Conservation (phyloP, 768 basidiomycete genomes). For the Dentipellis sp. region DNA sequence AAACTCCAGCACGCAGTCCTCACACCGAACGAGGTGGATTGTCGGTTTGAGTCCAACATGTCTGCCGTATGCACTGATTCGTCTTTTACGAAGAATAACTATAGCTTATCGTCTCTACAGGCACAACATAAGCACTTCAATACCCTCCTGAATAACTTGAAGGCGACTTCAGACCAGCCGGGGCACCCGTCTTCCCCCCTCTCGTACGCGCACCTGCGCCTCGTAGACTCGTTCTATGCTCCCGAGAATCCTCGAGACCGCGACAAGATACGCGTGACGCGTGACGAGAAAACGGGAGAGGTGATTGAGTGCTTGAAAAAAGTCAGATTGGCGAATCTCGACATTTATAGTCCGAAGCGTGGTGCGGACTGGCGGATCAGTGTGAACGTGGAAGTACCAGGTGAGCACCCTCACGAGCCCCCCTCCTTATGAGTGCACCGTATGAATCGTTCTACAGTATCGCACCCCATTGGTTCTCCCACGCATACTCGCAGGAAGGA, state of each 20-base stretch:
- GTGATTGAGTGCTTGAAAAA: slow-evolving; percentile 71
- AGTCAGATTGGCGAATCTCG: slow-evolving; percentile 76
- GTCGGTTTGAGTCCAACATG: slow-evolving; percentile 93
- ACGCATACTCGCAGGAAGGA: slow-evolving; percentile 72
- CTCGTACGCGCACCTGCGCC: slow-evolving; percentile 65
- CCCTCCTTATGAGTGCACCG: neutral
- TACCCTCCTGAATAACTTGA: slow-evolving; percentile 74
- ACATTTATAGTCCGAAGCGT: slow-evolving; percentile 77
- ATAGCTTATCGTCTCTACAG: slow-evolving; percentile 29
- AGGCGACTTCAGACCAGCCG: slow-evolving; percentile 43
- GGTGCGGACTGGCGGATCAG: slow-evolving; percentile 89
- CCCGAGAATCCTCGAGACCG: slow-evolving; percentile 27
- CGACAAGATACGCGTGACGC: slow-evolving; percentile 74
- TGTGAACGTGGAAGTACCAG: slow-evolving; percentile 84
- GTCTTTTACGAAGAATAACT: neutral
- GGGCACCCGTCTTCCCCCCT: slow-evolving; percentile 48
- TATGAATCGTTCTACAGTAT: slow-evolving; percentile 29
- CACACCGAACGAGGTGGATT: slow-evolving; percentile 44
- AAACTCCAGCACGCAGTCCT: slow-evolving; percentile 44
- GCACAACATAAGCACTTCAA: slow-evolving; percentile 86
- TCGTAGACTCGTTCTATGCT: slow-evolving; percentile 73
- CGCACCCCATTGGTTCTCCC: slow-evolving; percentile 56
- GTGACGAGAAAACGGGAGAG: slow-evolving; percentile 63
- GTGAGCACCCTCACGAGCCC: slow-evolving; percentile 34
- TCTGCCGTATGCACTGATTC: slow-evolving; percentile 39